Percentiles rank a stretch among this genome's conserved stretches.
Evolutionary conservation across 208 protist species (phyloP).

Genomic region (Trypanosoma rangeli): DNA sequence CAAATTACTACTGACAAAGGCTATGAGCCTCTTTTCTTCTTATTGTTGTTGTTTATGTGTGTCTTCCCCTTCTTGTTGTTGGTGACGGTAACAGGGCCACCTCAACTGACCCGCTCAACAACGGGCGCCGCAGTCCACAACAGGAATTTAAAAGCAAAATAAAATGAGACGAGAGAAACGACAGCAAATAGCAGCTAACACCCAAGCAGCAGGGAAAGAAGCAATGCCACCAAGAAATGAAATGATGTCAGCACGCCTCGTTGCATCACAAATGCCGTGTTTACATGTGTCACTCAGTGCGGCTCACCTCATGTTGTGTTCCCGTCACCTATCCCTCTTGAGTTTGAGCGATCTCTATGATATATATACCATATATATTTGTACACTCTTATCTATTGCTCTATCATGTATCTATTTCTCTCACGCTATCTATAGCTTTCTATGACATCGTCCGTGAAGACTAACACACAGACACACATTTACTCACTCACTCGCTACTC

Average conservation of each 20-base stretch:
- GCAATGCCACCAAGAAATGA: neutral
- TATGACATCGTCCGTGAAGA: neutral
- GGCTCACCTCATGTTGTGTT: neutral
- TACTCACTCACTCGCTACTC: neutral
- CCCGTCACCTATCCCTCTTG: neutral
- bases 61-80: neutral
- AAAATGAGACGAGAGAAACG: neutral
- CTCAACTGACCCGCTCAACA: neutral
- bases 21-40: neutral
- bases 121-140: neutral
- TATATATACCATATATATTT: neutral
- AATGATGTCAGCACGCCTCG: neutral
- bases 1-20: neutral
- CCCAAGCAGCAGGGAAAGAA: neutral
- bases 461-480: neutral
- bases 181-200: neutral
- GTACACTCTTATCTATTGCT: neutral
- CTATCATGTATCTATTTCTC: neutral
- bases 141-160: neutral
- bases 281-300: too few relatives aligned
- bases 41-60: neutral
- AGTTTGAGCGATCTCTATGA: too few relatives aligned
- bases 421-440: neutral
- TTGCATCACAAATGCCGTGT: too few relatives aligned
- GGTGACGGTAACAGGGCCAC: neutral